Base-by-base conservation (phyloP, 495 filamentous ascomycete genomes). In the Darksidea phi region DNA sequence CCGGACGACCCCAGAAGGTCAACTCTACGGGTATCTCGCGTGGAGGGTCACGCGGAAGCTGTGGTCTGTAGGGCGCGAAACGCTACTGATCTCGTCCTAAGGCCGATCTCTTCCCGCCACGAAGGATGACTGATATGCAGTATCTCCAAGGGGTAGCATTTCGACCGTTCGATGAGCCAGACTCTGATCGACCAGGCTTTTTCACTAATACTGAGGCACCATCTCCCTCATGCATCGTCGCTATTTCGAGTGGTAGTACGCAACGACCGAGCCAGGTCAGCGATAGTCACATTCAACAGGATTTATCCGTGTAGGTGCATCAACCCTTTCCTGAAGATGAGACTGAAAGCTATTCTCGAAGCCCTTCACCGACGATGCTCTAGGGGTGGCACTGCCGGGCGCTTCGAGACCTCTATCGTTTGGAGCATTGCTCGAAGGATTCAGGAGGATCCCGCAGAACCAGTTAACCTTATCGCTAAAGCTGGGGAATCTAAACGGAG, bases 401-500 rank as follows among this genome's bases (percentile, higher is more conserved):
- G 60, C 60, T 63, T 63, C 60, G 60, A 63, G 53, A 21, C 10
- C 17, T 12, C 11, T 23, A 17, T 63, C 36, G 20, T 26, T 13
- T 52, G 53, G 60, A 28, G 28, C 18, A 36, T 13, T 2, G 15
- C 36, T 34, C 28, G 54, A 64, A 59, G 61, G 48, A 54, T 59
- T 55, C 26, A 55, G 48, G 36, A 48, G 41, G 43, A 17, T 52
- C 45, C 56, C 61, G 47, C 46, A 32, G 48, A 49, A 42, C 42
- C 49, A 59, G 55, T 59, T 50, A 59, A 64, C 48, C 49, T 59
- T 55, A 54, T 32, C 48, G 48, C 54, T 53, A 46, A 18, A 24
- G 17, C n/a, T 20, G 20, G 20, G 61, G 28, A 32, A 32, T 24
- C 23, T 20, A 15, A 48, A 49, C 13, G 21, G 18, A 41, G 59